Conservation (phyloP, 371 early-diverging fungal genomes). For the Rhizopus sp. region DNA sequence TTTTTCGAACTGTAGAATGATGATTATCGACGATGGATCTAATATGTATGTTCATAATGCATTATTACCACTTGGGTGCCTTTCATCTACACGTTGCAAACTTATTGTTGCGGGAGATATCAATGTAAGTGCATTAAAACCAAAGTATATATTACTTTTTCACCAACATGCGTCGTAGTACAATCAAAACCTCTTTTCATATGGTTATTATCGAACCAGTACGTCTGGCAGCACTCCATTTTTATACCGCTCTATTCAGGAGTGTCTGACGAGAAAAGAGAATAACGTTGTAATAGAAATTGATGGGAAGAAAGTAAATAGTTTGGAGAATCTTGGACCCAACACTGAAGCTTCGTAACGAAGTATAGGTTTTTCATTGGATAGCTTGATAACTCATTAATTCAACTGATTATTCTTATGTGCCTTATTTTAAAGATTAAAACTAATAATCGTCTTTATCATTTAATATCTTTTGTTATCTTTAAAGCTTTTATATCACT, state of each 20-base stretch:
- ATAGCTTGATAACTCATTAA: too few species aligned
- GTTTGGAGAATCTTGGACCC: constrained; percentile 51
- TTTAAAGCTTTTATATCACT: too few species aligned
- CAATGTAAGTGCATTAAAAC: constrained; percentile 26
- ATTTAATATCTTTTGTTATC: too few species aligned
- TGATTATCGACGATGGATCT: constrained; percentile 61
- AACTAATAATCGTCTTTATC: too few species aligned
- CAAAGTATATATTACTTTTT: too few species aligned
- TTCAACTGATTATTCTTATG: too few species aligned
- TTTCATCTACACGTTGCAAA: constrained; percentile 39
- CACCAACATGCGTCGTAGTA: too few species aligned
- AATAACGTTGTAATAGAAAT: constrained; percentile 34
- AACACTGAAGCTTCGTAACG: constrained; percentile 47
- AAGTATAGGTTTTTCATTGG: too few species aligned
- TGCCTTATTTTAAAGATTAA: too few species aligned
- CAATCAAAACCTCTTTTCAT: background rate
- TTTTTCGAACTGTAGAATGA: constrained; percentile 42
- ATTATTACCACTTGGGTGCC: constrained; percentile 46
- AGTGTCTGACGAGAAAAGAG: constrained; percentile 54
- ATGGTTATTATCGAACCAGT: constrained; percentile 40
- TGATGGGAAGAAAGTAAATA: constrained; percentile 11
- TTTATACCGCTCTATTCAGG: constrained; percentile 57
- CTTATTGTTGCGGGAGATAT: constrained; percentile 64
- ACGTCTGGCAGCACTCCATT: constrained; percentile 31
- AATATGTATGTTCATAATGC: constrained; percentile 46